phyloP scores from a whole-genome alignment of 1,139 yeast genomes.

The Hyphopichia khmerensis region DNA sequence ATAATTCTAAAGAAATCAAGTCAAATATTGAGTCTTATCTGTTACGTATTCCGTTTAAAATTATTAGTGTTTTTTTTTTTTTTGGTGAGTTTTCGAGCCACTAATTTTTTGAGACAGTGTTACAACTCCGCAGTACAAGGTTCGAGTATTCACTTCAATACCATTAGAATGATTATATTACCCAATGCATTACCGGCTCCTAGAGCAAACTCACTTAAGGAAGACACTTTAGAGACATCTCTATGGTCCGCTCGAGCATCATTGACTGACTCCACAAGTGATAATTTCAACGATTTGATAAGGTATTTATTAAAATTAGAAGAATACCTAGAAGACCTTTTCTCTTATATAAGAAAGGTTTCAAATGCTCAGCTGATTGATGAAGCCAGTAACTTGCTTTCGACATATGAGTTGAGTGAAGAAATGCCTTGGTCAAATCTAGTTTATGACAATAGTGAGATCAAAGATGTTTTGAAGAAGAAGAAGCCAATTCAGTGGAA shows the following conservation, averaged over 20 bases:
- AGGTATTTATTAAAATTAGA: constrained; percentile 33
- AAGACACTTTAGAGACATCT: constrained; percentile 12
- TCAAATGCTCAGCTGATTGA: neutral
- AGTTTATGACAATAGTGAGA: neutral
- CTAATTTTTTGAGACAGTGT: neutral
- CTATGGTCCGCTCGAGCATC: constrained; percentile 17
- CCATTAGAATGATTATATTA: constrained; percentile 36
- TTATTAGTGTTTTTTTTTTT: neutral
- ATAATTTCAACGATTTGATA: constrained; percentile 28
- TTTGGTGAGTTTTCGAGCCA: neutral
- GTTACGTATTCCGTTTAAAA: neutral
- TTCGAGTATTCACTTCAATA: too few species aligned
- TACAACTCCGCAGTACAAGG: too few species aligned
- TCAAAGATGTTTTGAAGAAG: constrained; percentile 1
- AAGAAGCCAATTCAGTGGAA: constrained; percentile 22
- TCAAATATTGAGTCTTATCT: neutral
- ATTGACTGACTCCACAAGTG: constrained; percentile 12
- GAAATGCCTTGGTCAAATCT: constrained; percentile 18
- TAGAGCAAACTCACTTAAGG: constrained; percentile 3
- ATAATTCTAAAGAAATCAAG: neutral
- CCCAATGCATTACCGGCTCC: constrained; percentile 36
- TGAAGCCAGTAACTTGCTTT: constrained; percentile 5
- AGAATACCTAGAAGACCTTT: constrained; percentile 29
- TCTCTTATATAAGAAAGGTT: constrained; percentile 11
- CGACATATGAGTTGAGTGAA: constrained; percentile 2